These are phyloP conservation scores for Cladosporium colombiae DNA, from an alignment of 2,329 filamentous ascomycete species.

Conservation along the genomic window DNA sequence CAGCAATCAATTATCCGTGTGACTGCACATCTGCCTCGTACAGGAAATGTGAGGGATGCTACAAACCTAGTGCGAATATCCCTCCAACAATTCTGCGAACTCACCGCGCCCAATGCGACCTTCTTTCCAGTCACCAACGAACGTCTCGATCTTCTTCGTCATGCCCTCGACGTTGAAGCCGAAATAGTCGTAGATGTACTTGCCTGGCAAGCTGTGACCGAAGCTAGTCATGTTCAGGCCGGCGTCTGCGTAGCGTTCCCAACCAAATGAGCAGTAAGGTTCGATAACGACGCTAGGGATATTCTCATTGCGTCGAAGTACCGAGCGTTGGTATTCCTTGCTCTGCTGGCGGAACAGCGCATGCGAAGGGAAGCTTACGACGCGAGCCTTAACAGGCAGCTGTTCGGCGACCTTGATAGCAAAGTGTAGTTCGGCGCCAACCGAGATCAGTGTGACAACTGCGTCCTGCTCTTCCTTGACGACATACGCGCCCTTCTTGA, in stretches of 20 bases:
- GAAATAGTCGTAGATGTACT: constrained; percentile 58
- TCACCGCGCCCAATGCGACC: constrained; percentile 34
- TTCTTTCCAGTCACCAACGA: constrained; percentile 40
- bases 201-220: constrained; percentile 58
- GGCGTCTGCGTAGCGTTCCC: constrained; percentile 63
- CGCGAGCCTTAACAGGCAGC: constrained; percentile 45
- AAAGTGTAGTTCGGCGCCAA: constrained; percentile 53
- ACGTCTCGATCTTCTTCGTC: constrained; percentile 43
- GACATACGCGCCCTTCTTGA: constrained; percentile 46
- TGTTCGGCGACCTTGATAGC: constrained; percentile 46
- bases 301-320: constrained; percentile 46
- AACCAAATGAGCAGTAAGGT: too few species aligned
- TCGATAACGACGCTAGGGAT: constrained; percentile 57
- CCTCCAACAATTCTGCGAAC: constrained; percentile 18
- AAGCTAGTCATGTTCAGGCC: constrained; percentile 56
- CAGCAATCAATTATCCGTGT: too few species aligned
- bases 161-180: constrained; percentile 53
- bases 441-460: constrained; percentile 51
- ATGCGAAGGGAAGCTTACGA: constrained; percentile 55
- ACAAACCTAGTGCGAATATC: constrained; percentile 3
- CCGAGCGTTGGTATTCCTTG: constrained; percentile 48
- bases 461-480: constrained; percentile 41
- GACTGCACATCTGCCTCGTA: not conserved
- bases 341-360: constrained; percentile 52
- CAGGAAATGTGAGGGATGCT: not conserved